Evolutionary conservation across 78 protist species (phyloP).

Genomic region (Planoprotostelium fungivorum): DNA sequence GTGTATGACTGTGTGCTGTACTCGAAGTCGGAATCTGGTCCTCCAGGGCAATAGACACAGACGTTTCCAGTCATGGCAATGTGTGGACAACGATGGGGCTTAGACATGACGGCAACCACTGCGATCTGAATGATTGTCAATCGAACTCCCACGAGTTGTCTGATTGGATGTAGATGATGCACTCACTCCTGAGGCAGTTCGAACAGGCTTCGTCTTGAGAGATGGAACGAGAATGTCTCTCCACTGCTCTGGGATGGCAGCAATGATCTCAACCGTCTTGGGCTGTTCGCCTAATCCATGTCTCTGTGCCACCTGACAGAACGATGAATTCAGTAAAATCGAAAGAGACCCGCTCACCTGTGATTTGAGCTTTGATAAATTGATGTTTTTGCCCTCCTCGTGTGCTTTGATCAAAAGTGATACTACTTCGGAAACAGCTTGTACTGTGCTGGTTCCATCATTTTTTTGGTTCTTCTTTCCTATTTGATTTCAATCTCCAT

Average conservation of each 20-base stretch:
- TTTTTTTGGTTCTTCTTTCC: not conserved
- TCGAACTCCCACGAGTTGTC: not conserved
- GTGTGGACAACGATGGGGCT: conserved; percentile 98
- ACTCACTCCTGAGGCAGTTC: conserved; percentile 92
- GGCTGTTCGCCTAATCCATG: conserved; percentile 41
- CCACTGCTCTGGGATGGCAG: conserved; percentile 87
- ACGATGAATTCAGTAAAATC: not conserved
- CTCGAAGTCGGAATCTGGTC: conserved; percentile 96
- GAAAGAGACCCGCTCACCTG: conserved; percentile 31
- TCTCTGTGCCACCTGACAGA: not conserved
- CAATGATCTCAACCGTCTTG: conserved; percentile 79
- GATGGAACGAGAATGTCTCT: conserved; percentile 68
- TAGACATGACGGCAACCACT: conserved; percentile 96
- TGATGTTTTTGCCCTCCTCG: conserved; percentile 54
- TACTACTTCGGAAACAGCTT: conserved; percentile 58
- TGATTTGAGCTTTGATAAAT: conserved; percentile 39
- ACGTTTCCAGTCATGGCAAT: conserved; percentile 85
- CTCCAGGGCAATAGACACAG: conserved; percentile 90
- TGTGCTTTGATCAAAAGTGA: conserved; percentile 54
- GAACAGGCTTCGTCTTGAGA: conserved; percentile 88
- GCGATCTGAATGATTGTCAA: conserved; percentile 57
- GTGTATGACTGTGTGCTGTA: conserved; percentile 92
- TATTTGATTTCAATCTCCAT: not conserved
- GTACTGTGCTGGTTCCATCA: conserved; percentile 60
- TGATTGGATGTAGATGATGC: not conserved